Base-by-base conservation (phyloP, 1,139 yeast species). In the Geotrichum fermentans region DNA sequence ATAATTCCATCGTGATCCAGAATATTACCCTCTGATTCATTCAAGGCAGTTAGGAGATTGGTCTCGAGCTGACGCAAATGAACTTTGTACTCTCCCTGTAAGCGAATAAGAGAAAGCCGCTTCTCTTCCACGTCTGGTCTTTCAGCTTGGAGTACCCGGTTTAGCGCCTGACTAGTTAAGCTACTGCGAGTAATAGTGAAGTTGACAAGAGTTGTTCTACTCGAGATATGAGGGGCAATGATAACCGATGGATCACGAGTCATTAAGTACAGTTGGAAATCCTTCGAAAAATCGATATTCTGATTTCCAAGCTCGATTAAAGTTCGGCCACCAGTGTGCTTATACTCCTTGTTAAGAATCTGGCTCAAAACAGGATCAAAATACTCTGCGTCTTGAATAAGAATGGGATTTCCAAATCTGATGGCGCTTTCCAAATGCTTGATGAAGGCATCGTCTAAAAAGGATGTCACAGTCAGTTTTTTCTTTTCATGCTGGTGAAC, bases 351-450 rank as follows among this genome's bases (percentile, higher is more conserved):
- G 47, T 80, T 73, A 40, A 92, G 66, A 1, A 90, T 65, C 0
- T 83, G 73, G 51, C 78, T 78, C 20, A 90, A 61, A 11, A 85
- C 68, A 0, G 97, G 95, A 62, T 90, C 92, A 60, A 78, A 80
- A 57, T 75, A 70, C 60, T 90, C 97, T 2, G 90, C 88, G 65
- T 90, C 94, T 57, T 79, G 80, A 28, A 90, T 74, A 11, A 90
- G 62, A 8, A 90, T 69, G 0, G 77, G 61, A 3, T 88, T 89
- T 7, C 98, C 97, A 71, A 90, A 90, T 53, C 94, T 71, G 24
- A 90, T 64, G 0, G 95, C 82, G 60, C 88, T 84, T 61, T 88
- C 96, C 22, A 90, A 65, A 47, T 80, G 85, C 58, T 79, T 83
- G 3, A 77, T 63, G 62, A 83, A 85, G 0, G 83, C 77, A n/a